Evolutionary conservation across 768 basidiomycete genomes (phyloP), one percentile per base, ranked within the genome.

Genomic region (Fibroporia radiculosa): DNA sequence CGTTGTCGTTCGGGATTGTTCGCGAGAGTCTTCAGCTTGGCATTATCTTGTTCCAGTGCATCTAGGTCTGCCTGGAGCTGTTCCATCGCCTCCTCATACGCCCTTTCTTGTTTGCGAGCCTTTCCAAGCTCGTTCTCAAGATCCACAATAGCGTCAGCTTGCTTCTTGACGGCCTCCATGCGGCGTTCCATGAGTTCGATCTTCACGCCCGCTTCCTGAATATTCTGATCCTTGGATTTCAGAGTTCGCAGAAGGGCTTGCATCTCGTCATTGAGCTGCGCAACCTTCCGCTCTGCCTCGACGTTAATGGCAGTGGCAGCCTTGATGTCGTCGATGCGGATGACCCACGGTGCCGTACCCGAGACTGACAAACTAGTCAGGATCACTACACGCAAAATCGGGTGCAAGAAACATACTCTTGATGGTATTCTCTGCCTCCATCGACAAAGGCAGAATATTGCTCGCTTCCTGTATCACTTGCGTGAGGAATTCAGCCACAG

Each of bases 121-220:
- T 92, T 92, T 23, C 72, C 65, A 1, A 97, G 69, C 55, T 93
- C 84, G 25, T 60, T 65, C 66, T 97, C 93, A 16, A 98, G 77
- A 48, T 90, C 85, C 12, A 70, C 62, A 41, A 97, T 85, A 6
- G 75, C 67, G 45, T 97, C 95, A 3, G 84, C 82, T 65, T 95
- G 90, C 61, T 85, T 90, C 74, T 91, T 93, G 49, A 82, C 83
- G 1, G 81, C 76, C 59, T 98, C 93, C 73, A 93, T 82, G 25
- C 92, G 78, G 36, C 93, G 80, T 60, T 96, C 93, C 79, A 98
- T 87, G 12, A 93, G 73, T 61, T 97, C 91, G 45, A 97, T 91
- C 71, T 93, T 97, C 44, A 97, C 93, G 2, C 71, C 69, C 4
- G 82, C 72, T 58, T 98, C 96, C 62, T 97, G 92, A 27, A 91